Conservation (phyloP, 2,329 filamentous ascomycete genomes). For the Dactylellina parvicollis region DNA sequence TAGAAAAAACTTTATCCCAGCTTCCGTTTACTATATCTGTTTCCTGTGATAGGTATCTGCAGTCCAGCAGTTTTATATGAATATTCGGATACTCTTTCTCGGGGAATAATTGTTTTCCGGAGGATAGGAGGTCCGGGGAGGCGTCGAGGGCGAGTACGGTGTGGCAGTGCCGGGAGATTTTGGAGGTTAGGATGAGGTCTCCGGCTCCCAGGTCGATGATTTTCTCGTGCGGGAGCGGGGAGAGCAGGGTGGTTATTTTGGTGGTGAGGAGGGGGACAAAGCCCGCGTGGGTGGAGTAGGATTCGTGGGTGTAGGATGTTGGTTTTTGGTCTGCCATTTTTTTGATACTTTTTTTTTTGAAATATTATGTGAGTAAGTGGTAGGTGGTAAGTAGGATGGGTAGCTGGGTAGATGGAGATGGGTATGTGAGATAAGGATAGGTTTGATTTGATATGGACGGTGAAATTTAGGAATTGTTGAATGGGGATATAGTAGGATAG, state of each 20-base stretch:
- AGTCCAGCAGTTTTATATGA: slow-evolving; percentile 59
- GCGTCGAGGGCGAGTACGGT: slow-evolving; percentile 62
- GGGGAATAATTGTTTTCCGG: slow-evolving; percentile 58
- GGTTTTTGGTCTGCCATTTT: slow-evolving; percentile 31
- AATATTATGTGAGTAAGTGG: no score
- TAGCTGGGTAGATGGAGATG: no score
- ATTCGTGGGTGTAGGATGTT: slow-evolving; percentile 35
- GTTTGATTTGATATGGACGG: no score
- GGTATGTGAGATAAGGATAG: no score
- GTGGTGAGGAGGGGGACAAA: slow-evolving; percentile 63
- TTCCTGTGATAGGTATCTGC: slow-evolving; percentile 17
- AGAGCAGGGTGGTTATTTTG: slow-evolving; percentile 61
- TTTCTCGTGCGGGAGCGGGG: slow-evolving; percentile 59
- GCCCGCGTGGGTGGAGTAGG: slow-evolving; percentile 60
- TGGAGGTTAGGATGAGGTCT: slow-evolving; percentile 62
- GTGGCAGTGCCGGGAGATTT: slow-evolving; percentile 59
- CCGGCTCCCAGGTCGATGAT: slow-evolving; percentile 60
- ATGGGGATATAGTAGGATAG: no score
- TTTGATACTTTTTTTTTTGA: not conserved
- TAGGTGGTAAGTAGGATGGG: no score
- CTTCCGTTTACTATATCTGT: slow-evolving; percentile 40
- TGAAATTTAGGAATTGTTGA: no score
- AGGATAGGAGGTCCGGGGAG: slow-evolving; percentile 61
- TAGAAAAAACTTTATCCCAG: slow-evolving; percentile 63
- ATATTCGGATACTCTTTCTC: slow-evolving; percentile 58